Conservation (phyloP, 2,329 filamentous ascomycete genomes). For the Alternaria postmessia region DNA sequence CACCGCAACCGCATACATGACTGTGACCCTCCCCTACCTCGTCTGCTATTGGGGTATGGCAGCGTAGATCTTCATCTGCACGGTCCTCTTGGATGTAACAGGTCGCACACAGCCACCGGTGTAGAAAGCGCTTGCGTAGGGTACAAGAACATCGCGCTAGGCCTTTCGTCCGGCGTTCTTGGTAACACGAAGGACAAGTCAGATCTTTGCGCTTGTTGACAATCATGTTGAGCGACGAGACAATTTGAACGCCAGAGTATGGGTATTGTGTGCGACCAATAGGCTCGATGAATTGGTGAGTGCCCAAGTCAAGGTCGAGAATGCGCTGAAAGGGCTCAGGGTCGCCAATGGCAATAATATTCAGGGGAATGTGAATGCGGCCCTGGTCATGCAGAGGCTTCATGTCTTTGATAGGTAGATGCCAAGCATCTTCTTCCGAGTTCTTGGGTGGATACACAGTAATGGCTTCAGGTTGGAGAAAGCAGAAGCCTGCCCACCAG, state of each 20-base stretch:
- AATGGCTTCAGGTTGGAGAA: conserved; percentile 23
- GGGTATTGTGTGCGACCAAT: conserved; percentile 20
- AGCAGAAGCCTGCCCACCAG: conserved; percentile 34
- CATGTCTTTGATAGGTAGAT: conserved; percentile 5
- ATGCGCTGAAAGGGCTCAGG: conserved; percentile 31
- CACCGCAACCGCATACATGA: conserved; percentile 14
- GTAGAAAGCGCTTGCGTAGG: conserved; percentile 26
- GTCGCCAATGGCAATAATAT: conserved; percentile 13
- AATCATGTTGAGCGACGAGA: conserved; percentile 1
- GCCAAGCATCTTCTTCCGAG: conserved; percentile 10
- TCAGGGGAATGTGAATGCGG: conserved; percentile 30
- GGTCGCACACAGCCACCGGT: conserved; percentile 28
- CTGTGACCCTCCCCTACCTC: neutral
- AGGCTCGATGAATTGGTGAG: conserved; percentile 9
- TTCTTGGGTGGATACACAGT: conserved; percentile 27
- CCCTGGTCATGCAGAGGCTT: conserved; percentile 33
- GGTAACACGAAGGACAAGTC: conserved; percentile 24
- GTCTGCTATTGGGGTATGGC: neutral
- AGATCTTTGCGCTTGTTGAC: conserved; percentile 16
- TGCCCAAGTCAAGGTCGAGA: conserved; percentile 31
- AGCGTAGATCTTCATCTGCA: neutral
- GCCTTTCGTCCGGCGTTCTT: neutral
- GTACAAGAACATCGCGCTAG: conserved; percentile 24
- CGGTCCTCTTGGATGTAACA: conserved; percentile 17
- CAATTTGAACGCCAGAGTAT: conserved; percentile 25